A percentile compares a stretch with the other conserved stretches of the same genome.
phyloP scores from a whole-genome alignment of 2,329 filamentous ascomycete species.

The Fusarium marasasianum region DNA sequence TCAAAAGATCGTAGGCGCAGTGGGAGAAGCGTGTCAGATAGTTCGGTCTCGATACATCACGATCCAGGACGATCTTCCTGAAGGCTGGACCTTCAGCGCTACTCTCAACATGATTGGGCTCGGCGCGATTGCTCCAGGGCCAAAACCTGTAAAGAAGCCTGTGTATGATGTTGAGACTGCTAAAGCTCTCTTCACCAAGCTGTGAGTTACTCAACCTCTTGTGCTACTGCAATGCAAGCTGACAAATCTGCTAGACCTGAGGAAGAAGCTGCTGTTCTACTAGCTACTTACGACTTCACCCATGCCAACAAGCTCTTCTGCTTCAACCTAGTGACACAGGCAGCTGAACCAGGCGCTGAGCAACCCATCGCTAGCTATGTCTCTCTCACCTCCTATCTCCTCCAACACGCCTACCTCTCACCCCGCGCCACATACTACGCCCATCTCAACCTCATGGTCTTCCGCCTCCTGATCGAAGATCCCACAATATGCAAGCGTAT shows the following conservation, averaged over 20 bases:
- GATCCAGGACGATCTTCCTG: slow-evolving; percentile 88
- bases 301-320: slow-evolving; percentile 97
- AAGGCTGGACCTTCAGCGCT: slow-evolving; percentile 84
- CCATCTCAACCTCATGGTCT: slow-evolving; percentile 83
- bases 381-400: slow-evolving; percentile 89
- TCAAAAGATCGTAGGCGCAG: slow-evolving; percentile 78
- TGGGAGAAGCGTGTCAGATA: slow-evolving; percentile 75
- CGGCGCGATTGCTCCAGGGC: slow-evolving; percentile 75
- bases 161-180: slow-evolving; percentile 80
- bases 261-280: slow-evolving; percentile 78
- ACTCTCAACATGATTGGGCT: slow-evolving; percentile 88
- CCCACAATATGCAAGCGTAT: slow-evolving; percentile 82
- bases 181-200: slow-evolving; percentile 79
- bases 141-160: slow-evolving; percentile 65
- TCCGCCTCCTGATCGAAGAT: slow-evolving; percentile 90
- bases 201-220: slow-evolving; percentile 65
- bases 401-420: slow-evolving; percentile 92
- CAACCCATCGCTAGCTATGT: slow-evolving; percentile 83
- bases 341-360: slow-evolving; percentile 70
- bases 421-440: slow-evolving; percentile 81
- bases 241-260: slow-evolving; percentile 68
- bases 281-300: slow-evolving; percentile 91
- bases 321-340: slow-evolving; percentile 76
- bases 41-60: slow-evolving; percentile 81
- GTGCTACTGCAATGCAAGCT: background rate